Base-by-base conservation (phyloP, 768 basidiomycete genomes). In the Rhodotorula taiwanensis region DNA sequence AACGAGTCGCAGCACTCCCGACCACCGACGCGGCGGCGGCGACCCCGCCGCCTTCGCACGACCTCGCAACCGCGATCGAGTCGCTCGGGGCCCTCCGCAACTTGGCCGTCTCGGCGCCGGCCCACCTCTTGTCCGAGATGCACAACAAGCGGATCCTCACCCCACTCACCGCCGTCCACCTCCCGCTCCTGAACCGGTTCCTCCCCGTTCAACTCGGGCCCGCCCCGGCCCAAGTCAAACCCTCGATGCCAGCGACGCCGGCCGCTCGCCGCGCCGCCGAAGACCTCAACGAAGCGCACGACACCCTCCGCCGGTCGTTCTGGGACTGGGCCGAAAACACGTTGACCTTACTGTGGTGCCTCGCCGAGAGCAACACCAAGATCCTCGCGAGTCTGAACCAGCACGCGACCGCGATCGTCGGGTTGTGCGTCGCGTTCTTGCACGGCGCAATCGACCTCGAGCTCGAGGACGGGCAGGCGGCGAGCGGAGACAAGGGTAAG, bases 321-420 rank as follows among this genome's bases (percentile, higher is more conserved):
- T 70, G 68, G 68, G 64, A 65, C 43, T 70, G 68, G 68, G 49
- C 52, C 43, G 68, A 70, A 54, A 65, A 70, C 68, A 54, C 60
- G 52, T 36, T 66, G 28, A 47, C 49, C 31, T 47, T 70, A 36
- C 43, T 70, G 13, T 70, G 68, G 68, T 55, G 57, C 55, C 52
- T 70, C 44, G 57, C 64, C 50, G 68, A 70, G 55, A 62, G 60
- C 57, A 70, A 59, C 50, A 70, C 60, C 36, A 70, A 70, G 58
- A 70, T 70, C 43, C 58, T 70, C 39, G 64, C 34, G 13, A 36
- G 39, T 13, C 43, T 70, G 28, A 70, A 70, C 49, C 55, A 39
- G 5, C 44, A 55, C 13, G 68, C 59, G 5, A 43, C 50, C 13
- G 39, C 33, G 4, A 55, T 70, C 11, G 61, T 70, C 36, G 54